Evolutionary conservation across 257 asterid species (phyloP).

Genomic region (Salvia rosmarinus): DNA sequence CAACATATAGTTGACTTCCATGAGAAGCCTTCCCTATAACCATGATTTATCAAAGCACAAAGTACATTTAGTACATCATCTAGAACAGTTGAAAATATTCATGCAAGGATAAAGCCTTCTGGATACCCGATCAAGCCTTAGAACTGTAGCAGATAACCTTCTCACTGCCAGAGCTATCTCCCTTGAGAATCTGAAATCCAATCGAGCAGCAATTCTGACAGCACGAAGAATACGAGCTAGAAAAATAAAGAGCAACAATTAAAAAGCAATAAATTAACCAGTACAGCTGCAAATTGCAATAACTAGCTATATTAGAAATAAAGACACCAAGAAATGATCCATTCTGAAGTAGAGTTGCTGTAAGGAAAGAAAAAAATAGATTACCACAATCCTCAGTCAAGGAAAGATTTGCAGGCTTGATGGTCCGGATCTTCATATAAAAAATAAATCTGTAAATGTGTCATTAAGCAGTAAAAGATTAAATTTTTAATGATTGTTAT

Average conservation of each 20-base stretch:
- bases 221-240: slow-evolving; percentile 93
- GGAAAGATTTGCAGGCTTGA: slow-evolving; percentile 64
- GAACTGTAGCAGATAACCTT: slow-evolving; percentile 55
- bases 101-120: slow-evolving; percentile 17
- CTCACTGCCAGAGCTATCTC: slow-evolving; percentile 70
- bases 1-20: slow-evolving; percentile 94
- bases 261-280: slow-evolving; percentile 13
- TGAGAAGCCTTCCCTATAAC: slow-evolving; percentile 77
- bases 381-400: slow-evolving; percentile 81
- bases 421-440: slow-evolving; percentile 66
- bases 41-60: slow-evolving; percentile 15
- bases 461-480: slow-evolving; percentile 18
- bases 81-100: slow-evolving; percentile 22
- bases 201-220: slow-evolving; percentile 77
- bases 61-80: neutral
- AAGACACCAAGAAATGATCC: neutral
- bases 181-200: slow-evolving; percentile 62
- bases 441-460: slow-evolving; percentile 33
- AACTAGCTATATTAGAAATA: slow-evolving; percentile 11
- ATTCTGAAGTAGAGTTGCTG: slow-evolving; percentile 15
- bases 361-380: slow-evolving; percentile 20
- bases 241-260: slow-evolving; percentile 25
- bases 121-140: slow-evolving; percentile 76
- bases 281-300: neutral
- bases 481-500: slow-evolving; percentile 25